A percentile compares a stretch with the other conserved stretches of the same genome.
These are phyloP conservation scores for Hericium rajendrae DNA, from an alignment of 768 basidiomycete genomes.

Conservation along the genomic window DNA sequence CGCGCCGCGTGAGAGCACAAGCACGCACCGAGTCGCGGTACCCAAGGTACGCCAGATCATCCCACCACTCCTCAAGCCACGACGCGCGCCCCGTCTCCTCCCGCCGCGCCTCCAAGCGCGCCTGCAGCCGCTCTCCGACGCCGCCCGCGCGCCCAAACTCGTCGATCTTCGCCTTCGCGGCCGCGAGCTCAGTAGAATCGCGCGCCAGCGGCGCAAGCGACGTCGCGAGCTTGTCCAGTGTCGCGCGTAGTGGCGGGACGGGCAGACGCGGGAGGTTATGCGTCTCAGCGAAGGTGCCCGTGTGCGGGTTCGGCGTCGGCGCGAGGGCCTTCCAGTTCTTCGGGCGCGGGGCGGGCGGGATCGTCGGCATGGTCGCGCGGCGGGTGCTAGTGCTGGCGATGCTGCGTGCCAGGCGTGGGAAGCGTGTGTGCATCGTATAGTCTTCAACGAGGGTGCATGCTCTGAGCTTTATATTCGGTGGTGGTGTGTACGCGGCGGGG, in stretches of 20 bases:
- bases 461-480: neutral
- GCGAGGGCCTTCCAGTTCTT: slow-evolving; percentile 62
- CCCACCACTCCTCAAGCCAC: slow-evolving; percentile 97
- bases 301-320: slow-evolving; percentile 37
- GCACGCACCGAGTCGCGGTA: slow-evolving; percentile 73
- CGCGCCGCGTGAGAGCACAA: neutral
- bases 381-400: neutral
- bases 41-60: slow-evolving; percentile 69
- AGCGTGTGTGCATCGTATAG: neutral
- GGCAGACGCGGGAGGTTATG: slow-evolving; percentile 60
- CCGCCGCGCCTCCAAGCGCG: slow-evolving; percentile 46
- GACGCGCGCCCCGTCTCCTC: slow-evolving; percentile 37
- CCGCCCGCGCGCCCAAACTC: slow-evolving; percentile 34
- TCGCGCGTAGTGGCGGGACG: slow-evolving; percentile 57
- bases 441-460: neutral
- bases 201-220: slow-evolving; percentile 68
- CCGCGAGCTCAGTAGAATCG: slow-evolving; percentile 45
- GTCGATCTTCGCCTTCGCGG: slow-evolving; percentile 55
- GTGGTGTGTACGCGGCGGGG: neutral
- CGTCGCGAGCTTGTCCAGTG: slow-evolving; percentile 58
- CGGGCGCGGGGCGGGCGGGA: neutral
- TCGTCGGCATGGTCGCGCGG: neutral
- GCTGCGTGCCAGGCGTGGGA: neutral
- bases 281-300: slow-evolving; percentile 62
- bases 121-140: slow-evolving; percentile 47